Base-by-base conservation (phyloP, 2,329 filamentous ascomycete genomes). In the Pseudopyricularia javanii region DNA sequence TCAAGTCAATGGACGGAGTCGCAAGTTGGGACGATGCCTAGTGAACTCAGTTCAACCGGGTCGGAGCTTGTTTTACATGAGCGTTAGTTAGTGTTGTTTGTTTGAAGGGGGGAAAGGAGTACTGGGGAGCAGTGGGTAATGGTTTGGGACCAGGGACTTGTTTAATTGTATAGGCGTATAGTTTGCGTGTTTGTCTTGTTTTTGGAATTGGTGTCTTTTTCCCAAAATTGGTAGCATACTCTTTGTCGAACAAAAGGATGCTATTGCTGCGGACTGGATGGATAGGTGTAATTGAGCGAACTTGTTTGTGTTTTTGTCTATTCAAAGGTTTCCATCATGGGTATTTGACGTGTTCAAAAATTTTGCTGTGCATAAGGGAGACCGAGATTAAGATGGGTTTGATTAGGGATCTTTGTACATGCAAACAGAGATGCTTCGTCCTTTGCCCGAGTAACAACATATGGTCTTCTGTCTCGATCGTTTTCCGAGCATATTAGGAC, bases 1-100 rank as follows among this genome's bases (percentile, higher is more conserved):
- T 67, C 63, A 28, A 76, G 74, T 55, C 72, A 77, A 54, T 77
- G 72, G 70, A 74, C 73, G 3, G 73, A 72, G 59, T 75, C 71
- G 54, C 68, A 61, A 4, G 60, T 62, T 28, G 60, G 63, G 11
- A 20, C n/a, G 9, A 45, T 20, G 17, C 49, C 33, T 12, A 50
- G 11, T 20, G 33, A 11, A 47, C 55, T 15, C 15, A 45, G 40
- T 45, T 20, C 20, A 9, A 14, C 17, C 15, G 40, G 40, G 3
- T 45, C 40, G 15, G 60, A 62, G 52, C 53, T 61, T 43, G 58
- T 59, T n/a, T 12, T 62, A 37, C 59, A 59, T 7, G 30, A n/a
- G 32, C 11, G 12, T 22, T 51, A 49, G 47, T 14, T 22, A 7
- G 26, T 49, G 26, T 49, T 28, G 26, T 30, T 49, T 30, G 28